Conservation (phyloP, 2,329 filamentous ascomycete genomes). For the Alternaria triticina region DNA sequence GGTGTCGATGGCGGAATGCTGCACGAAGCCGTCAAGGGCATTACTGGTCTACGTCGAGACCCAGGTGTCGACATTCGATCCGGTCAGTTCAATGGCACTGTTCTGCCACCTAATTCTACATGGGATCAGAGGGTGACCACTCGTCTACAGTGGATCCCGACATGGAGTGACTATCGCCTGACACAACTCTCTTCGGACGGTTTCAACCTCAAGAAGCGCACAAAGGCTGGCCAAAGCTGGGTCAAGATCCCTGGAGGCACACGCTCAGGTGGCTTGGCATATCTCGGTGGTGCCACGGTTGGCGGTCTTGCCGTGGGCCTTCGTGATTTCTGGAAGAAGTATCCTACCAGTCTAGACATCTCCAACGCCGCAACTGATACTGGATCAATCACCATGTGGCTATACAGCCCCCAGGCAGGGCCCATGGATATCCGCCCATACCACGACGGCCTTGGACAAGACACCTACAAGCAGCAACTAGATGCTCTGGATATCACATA, state of each 20-base stretch:
- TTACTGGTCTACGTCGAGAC: constrained; percentile 65
- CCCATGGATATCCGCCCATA: constrained; percentile 65
- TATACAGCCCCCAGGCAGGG: constrained; percentile 64
- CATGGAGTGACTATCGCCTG: constrained; percentile 65
- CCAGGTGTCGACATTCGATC: constrained; percentile 58
- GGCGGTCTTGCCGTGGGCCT: constrained; percentile 67
- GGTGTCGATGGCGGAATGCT: constrained; percentile 63
- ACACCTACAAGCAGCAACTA: constrained; percentile 64
- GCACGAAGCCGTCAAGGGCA: constrained; percentile 64
- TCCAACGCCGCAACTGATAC: constrained; percentile 57
- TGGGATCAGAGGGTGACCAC: constrained; percentile 57
- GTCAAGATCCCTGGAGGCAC: constrained; percentile 64
- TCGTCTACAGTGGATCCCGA: constrained; percentile 62
- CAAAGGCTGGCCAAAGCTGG: constrained; percentile 64
- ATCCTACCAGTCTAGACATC: constrained; percentile 65
- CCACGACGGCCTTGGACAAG: constrained; percentile 63
- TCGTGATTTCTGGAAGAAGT: constrained; percentile 69
- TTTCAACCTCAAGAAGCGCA: constrained; percentile 66
- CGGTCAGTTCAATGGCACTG: constrained; percentile 59
- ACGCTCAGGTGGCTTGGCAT: constrained; percentile 63
- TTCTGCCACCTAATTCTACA: constrained; percentile 49
- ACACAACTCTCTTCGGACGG: constrained; percentile 66
- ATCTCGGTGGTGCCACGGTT: constrained; percentile 62
- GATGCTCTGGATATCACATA: constrained; percentile 69
- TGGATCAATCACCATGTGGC: constrained; percentile 64